Conservation (phyloP, 495 filamentous ascomycete genomes). For the Sabuloglossum arenarium region DNA sequence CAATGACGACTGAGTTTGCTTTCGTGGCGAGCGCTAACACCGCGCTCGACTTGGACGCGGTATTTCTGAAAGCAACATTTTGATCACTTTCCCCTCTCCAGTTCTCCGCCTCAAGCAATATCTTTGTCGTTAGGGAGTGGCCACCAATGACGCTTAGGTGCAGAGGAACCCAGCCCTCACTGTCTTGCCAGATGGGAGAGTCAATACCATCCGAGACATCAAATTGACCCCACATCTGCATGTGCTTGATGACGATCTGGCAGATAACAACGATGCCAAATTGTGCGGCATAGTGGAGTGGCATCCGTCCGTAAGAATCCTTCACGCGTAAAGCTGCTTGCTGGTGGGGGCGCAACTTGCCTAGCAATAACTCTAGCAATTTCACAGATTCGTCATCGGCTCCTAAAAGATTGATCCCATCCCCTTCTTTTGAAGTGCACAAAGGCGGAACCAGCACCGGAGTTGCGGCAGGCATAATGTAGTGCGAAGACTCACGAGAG, state of each 20-base stretch:
- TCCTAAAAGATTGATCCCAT: conserved; percentile 31
- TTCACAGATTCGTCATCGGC: conserved; percentile 54
- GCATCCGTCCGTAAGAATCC: conserved; percentile 67
- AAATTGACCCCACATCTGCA: conserved; percentile 78
- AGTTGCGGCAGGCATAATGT: conserved; percentile 55
- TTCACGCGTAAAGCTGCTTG: conserved; percentile 40
- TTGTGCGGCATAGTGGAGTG: conserved; percentile 88
- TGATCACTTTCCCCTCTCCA: conserved; percentile 37
- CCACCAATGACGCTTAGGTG: conserved; percentile 86
- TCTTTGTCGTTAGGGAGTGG: conserved; percentile 65
- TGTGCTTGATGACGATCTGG: conserved; percentile 64
- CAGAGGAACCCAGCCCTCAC: conserved; percentile 75
- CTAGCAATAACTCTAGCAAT: conserved; percentile 52
- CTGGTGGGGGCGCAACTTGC: conserved; percentile 46
- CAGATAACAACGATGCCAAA: conserved; percentile 81
- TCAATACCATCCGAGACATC: conserved; percentile 71
- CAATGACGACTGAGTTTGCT: conserved; percentile 61
- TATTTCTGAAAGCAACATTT: conserved; percentile 38
- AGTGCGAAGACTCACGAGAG: conserved; percentile 33
- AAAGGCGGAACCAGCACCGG: conserved; percentile 39
- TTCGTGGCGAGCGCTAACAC: conserved; percentile 74
- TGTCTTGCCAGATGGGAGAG: conserved; percentile 68
- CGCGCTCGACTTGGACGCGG: conserved; percentile 68
- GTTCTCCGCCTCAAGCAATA: conserved; percentile 59
- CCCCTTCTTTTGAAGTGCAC: conserved; percentile 28